These are phyloP conservation scores for Drechslerella stenobrocha DNA, from an alignment of 2,329 filamentous ascomycete species.

Conservation along the genomic window DNA sequence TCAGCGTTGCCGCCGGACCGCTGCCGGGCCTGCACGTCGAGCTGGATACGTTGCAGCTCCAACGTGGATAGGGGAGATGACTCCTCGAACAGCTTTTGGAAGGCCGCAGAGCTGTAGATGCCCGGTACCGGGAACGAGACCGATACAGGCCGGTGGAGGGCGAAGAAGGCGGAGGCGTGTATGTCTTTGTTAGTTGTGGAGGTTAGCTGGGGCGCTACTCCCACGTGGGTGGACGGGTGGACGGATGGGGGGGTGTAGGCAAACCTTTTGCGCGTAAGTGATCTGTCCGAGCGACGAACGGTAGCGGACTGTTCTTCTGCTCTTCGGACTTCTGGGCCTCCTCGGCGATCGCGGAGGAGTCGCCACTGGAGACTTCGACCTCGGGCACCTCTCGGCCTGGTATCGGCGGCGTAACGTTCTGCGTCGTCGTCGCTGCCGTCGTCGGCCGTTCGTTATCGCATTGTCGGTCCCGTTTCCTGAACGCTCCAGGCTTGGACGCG, in stretches of 20 bases:
- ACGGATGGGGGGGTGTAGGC: background rate
- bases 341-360: conserved; percentile 8
- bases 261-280: conserved; percentile 37
- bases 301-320: conserved; percentile 30
- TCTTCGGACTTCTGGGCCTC: conserved; percentile 24
- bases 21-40: conserved; percentile 68
- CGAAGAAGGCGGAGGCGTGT: conserved; percentile 89
- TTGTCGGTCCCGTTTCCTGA: conserved; percentile 43
- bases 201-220: background rate
- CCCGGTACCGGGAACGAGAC: conserved; percentile 79
- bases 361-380: conserved; percentile 20
- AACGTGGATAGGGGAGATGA: conserved; percentile 58
- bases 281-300: conserved; percentile 41
- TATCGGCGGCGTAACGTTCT: conserved; percentile 39
- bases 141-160: conserved; percentile 89
- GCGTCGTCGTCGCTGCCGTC: too few species aligned
- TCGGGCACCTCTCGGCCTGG: conserved; percentile 16
- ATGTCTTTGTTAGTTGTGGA: conserved; percentile 66
- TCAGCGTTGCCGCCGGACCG: conserved; percentile 53
- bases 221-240: too few species aligned
- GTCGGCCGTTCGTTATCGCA: conserved; percentile 33
- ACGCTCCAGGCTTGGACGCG: conserved; percentile 38
- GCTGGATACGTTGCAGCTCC: conserved; percentile 57
- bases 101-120: conserved; percentile 71
- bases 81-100: conserved; percentile 79